Evolutionary conservation across 1,139 yeast species (phyloP).

Genomic region (Lodderomyces orthopsilosis): DNA sequence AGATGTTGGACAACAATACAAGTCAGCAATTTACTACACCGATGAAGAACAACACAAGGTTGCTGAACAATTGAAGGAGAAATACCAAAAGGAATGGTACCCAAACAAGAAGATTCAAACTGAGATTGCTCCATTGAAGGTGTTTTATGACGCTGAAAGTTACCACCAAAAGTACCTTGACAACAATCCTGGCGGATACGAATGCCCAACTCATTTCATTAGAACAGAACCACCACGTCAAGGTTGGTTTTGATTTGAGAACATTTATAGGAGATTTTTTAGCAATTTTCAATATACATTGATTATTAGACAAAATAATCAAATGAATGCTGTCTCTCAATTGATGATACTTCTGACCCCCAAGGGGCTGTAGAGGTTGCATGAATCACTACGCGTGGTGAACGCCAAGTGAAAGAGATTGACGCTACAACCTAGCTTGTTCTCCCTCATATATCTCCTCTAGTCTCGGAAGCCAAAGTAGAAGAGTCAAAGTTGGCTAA

Average conservation of each 20-base stretch:
- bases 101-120: slow-evolving; percentile 53
- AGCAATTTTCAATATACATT: background rate
- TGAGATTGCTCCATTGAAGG: slow-evolving; percentile 60
- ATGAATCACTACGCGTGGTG: background rate
- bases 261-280: background rate
- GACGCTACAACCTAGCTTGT: no score
- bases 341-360: no score
- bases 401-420: no score
- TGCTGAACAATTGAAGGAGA: slow-evolving; percentile 29
- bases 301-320: background rate
- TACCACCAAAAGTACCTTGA: slow-evolving; percentile 83
- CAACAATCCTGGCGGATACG: slow-evolving; percentile 81
- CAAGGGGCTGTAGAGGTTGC: no score
- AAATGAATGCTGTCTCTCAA: no score
- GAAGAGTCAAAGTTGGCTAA: no score
- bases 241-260: background rate
- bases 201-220: slow-evolving; percentile 82
- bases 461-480: no score
- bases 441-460: no score
- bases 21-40: slow-evolving; percentile 72
- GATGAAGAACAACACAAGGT: slow-evolving; percentile 37
- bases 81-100: slow-evolving; percentile 40
- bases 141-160: slow-evolving; percentile 89
- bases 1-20: slow-evolving; percentile 79
- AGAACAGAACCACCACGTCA: slow-evolving; percentile 40